Evolutionary conservation across 441 rosid genomes (phyloP).

Genomic region (Corymbia calophylla): DNA sequence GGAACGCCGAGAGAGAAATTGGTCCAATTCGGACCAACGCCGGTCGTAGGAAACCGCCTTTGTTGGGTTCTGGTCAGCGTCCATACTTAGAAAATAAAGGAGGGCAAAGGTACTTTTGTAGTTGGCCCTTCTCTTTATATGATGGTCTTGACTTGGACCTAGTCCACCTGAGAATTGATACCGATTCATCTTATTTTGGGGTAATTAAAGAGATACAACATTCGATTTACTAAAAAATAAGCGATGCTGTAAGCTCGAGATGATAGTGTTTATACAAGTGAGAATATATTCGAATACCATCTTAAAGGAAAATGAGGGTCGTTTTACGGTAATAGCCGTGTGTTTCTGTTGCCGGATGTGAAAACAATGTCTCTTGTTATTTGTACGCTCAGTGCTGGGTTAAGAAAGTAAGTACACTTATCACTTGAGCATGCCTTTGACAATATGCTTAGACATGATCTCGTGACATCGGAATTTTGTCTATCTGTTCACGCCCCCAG

Average conservation of each 20-base stretch:
- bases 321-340: background rate
- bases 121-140: background rate
- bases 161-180: background rate
- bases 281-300: background rate
- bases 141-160: background rate
- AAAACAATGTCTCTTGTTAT: background rate
- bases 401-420: background rate
- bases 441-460: background rate
- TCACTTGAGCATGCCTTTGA: background rate
- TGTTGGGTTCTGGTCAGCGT: background rate
- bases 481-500: background rate
- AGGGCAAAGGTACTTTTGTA: background rate
- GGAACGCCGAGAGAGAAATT: background rate
- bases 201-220: background rate
- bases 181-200: background rate
- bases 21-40: background rate
- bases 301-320: background rate
- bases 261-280: background rate
- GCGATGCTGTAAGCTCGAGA: background rate
- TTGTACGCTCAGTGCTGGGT: background rate
- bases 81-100: background rate
- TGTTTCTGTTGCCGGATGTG: rapidly evolving
- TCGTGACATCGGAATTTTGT: background rate
- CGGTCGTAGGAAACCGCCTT: background rate
- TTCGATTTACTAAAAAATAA: background rate